Evolutionary conservation across 2,329 filamentous ascomycete species (phyloP).

Genomic region (Cladosporium sp.): DNA sequence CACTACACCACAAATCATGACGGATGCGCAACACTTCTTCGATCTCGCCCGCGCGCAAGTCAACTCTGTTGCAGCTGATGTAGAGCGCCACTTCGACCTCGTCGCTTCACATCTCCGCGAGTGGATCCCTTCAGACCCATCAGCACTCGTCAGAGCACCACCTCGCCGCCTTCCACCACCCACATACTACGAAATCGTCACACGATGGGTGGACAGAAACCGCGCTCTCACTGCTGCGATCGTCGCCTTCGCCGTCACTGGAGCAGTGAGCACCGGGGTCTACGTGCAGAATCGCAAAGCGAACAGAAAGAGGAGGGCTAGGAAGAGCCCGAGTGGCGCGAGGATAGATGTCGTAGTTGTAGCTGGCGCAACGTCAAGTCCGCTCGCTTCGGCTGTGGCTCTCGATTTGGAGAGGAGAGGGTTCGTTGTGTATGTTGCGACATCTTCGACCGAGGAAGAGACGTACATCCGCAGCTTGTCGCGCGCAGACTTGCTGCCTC

Average conservation of each 20-base stretch:
- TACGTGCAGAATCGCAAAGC: constrained; percentile 63
- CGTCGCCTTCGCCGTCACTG: constrained; percentile 69
- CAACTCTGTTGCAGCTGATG: constrained; percentile 69
- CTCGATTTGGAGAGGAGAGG: constrained; percentile 86
- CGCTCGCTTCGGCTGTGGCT: constrained; percentile 78
- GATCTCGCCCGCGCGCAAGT: constrained; percentile 37
- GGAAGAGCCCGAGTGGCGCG: constrained; percentile 77
- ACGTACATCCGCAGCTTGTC: constrained; percentile 71
- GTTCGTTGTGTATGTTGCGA: constrained; percentile 90
- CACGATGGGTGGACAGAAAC: constrained; percentile 72
- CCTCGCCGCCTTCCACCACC: constrained; percentile 44
- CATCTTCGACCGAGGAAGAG: constrained; percentile 83
- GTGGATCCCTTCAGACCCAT: constrained; percentile 69
- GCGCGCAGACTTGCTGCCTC: constrained; percentile 76
- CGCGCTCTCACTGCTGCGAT: constrained; percentile 72
- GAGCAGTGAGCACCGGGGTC: constrained; percentile 46
- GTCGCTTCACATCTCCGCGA: constrained; percentile 72
- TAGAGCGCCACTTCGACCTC: constrained; percentile 78
- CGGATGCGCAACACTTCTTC: constrained; percentile 39
- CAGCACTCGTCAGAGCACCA: constrained; percentile 53
- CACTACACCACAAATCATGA: constrained; percentile 29
- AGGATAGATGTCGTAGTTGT: constrained; percentile 85
- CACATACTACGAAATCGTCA: constrained; percentile 57
- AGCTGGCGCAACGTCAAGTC: constrained; percentile 82
- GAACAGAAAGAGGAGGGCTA: constrained; percentile 69